phyloP scores from a whole-genome alignment of 1,139 yeast genomes.

The Taphrina pruni region DNA sequence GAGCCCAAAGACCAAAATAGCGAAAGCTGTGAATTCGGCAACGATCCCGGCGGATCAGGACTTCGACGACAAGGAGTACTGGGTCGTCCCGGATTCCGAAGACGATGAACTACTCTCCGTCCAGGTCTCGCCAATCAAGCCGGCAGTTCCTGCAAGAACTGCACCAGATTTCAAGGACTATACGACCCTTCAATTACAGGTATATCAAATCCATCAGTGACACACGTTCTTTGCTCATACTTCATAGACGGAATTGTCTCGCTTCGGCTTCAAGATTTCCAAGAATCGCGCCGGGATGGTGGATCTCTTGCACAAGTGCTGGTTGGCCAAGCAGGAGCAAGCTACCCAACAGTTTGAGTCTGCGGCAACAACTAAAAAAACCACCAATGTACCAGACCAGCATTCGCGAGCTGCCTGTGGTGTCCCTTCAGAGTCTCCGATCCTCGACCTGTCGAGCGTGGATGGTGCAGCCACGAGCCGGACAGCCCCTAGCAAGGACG shows the following conservation, averaged over 20 bases:
- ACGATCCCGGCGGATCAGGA: neutral
- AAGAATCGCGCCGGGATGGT: conserved; percentile 38
- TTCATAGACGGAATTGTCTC: conserved; percentile 36
- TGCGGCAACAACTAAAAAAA: neutral
- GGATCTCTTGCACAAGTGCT: conserved; percentile 31
- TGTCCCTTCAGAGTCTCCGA: neutral
- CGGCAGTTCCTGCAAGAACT: neutral
- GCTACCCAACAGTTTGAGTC: neutral
- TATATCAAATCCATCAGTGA: neutral
- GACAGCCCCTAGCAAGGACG: neutral
- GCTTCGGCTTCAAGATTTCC: conserved; percentile 39
- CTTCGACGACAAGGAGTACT: neutral
- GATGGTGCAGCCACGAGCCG: neutral
- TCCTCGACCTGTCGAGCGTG: conserved; percentile 2
- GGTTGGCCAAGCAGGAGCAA: conserved; percentile 22
- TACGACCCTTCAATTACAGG: conserved; percentile 35
- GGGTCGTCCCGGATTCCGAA: conserved; percentile 28
- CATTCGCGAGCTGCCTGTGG: neutral
- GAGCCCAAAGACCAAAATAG: neutral
- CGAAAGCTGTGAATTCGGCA: neutral
- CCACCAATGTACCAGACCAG: neutral
- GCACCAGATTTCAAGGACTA: conserved; percentile 27
- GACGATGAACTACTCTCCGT: conserved; percentile 2
- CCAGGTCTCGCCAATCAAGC: neutral
- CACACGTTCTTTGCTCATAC: too few species aligned